A percentile compares a stretch with the other conserved stretches of the same genome.
These are phyloP conservation scores for Mitragyna speciosa DNA, from an alignment of 257 asterid genomes.

Conservation along the genomic window DNA sequence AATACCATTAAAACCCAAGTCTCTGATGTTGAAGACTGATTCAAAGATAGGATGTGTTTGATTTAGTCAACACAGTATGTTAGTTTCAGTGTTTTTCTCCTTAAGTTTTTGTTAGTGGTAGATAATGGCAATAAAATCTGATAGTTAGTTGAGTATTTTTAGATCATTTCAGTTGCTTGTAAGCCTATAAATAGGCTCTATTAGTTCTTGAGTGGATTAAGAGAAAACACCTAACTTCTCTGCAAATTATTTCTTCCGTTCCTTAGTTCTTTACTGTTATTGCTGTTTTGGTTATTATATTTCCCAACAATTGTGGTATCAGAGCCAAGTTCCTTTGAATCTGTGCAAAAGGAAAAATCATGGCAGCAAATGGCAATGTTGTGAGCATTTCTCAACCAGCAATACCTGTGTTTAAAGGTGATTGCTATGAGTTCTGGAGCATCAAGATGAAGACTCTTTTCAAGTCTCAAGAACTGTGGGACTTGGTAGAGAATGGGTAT, in stretches of 20 bases:
- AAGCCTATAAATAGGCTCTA: background rate
- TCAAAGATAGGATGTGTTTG: background rate
- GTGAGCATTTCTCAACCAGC: constrained; percentile 1
- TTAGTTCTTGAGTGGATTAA: no score
- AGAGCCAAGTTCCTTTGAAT: background rate
- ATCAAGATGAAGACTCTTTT: constrained; percentile 9
- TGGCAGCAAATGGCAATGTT: background rate
- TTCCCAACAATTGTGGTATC: background rate
- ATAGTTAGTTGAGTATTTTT: no score
- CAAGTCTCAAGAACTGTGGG: constrained; percentile 12
- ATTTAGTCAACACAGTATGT: no score
- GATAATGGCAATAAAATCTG: no score
- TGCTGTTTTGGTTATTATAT: no score
- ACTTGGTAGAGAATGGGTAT: constrained; percentile 11
- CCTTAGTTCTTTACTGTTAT: no score
- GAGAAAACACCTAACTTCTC: no score
- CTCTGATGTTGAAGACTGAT: background rate
- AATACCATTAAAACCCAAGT: no score
- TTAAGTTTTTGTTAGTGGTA: no score
- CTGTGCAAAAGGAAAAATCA: background rate
- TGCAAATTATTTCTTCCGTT: no score
- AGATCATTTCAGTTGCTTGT: no score
- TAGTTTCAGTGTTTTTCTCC: no score
- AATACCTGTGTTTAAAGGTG: constrained; percentile 11
- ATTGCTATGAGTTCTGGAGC: constrained; percentile 14